Conservation (phyloP, 1,284 basidiomycete genomes). For the Rhizoctonia solani region DNA sequence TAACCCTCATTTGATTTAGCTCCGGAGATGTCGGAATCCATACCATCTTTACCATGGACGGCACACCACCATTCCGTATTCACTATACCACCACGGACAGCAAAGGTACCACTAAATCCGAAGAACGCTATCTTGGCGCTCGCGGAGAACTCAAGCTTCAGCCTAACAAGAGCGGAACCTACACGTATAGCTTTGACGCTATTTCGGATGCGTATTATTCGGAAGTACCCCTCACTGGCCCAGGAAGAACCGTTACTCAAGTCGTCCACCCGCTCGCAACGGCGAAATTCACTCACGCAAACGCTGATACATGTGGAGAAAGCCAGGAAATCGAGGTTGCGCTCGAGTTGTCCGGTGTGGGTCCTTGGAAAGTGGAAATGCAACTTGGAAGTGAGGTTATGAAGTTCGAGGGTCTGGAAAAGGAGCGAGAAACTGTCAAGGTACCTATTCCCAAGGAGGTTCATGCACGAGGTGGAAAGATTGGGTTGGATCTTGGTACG, state of each 20-base stretch:
- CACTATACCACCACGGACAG: conserved; percentile 78
- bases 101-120: conserved; percentile 60
- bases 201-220: conserved; percentile 87
- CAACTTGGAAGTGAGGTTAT: conserved; percentile 69
- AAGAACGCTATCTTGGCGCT: conserved; percentile 68
- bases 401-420: conserved; percentile 60
- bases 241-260: conserved; percentile 77
- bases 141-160: conserved; percentile 85
- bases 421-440: conserved; percentile 54
- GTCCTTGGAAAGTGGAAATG: conserved; percentile 83
- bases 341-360: conserved; percentile 82
- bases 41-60: conserved; percentile 83
- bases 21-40: conserved; percentile 93
- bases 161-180: conserved; percentile 87
- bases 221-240: conserved; percentile 59
- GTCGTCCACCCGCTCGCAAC: conserved; percentile 85
- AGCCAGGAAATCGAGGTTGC: conserved; percentile 67
- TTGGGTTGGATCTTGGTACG: conserved; percentile 79
- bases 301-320: conserved; percentile 69
- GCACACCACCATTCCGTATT: conserved; percentile 86
- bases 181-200: conserved; percentile 80
- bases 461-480: conserved; percentile 71
- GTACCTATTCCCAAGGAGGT: conserved; percentile 70
- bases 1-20: conserved; percentile 51
- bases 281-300: conserved; percentile 66